A percentile compares a stretch with the other conserved stretches of the same genome.
Evolutionary conservation across 2,329 filamentous ascomycete genomes (phyloP).

Genomic region (Curvularia lunata): DNA sequence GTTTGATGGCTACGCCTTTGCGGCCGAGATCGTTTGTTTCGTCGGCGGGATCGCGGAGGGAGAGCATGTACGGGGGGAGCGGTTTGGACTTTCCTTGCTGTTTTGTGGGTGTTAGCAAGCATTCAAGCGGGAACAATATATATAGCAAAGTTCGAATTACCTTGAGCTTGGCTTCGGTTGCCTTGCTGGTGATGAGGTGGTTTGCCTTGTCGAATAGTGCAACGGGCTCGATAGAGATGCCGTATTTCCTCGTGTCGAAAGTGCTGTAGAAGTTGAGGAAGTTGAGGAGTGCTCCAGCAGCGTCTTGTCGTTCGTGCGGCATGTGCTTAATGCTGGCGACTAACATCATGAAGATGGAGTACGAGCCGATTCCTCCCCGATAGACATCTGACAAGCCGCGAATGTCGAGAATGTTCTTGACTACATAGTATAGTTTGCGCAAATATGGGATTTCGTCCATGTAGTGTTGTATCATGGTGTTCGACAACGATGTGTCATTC

Average conservation of each 20-base stretch:
- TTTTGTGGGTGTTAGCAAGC: conserved; percentile 19
- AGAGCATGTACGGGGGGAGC: conserved; percentile 51
- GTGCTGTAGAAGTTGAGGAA: conserved; percentile 59
- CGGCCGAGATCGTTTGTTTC: conserved; percentile 63
- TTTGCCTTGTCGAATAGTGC: conserved; percentile 51
- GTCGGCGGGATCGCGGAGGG: conserved; percentile 66
- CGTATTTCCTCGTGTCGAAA: conserved; percentile 55
- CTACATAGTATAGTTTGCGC: conserved; percentile 56
- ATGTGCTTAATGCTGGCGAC: conserved; percentile 59
- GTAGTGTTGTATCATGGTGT: conserved; percentile 55
- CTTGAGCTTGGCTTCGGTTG: conserved; percentile 21
- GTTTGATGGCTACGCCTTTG: conserved; percentile 56
- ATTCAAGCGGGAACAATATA: background rate
- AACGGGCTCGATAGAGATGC: conserved; percentile 59
- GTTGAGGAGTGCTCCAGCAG: conserved; percentile 55
- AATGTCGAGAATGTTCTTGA: conserved; percentile 59
- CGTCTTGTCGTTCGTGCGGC: conserved; percentile 40
- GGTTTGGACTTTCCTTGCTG: conserved; percentile 24
- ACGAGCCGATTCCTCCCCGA: conserved; percentile 59
- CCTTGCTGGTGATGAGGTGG: conserved; percentile 27
- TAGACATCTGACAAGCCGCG: conserved; percentile 57
- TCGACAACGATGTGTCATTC: conserved; percentile 49
- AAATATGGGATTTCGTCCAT: conserved; percentile 58
- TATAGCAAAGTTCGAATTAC: conserved; percentile 16
- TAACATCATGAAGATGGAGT: conserved; percentile 64